phyloP scores from a whole-genome alignment of 257 asterid species.

The Phtheirospermum japonicum region DNA sequence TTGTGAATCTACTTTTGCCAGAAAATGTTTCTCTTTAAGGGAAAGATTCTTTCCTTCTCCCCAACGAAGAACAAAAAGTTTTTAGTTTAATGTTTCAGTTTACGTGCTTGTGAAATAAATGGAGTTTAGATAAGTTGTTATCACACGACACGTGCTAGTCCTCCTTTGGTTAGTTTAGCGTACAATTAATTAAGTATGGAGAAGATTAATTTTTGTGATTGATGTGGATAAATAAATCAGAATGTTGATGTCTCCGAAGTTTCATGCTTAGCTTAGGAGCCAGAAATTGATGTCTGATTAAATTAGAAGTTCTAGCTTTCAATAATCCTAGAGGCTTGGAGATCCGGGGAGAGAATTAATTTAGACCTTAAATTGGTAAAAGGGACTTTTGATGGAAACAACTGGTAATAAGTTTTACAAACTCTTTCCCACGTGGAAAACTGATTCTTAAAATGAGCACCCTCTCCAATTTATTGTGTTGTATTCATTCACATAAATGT shows the following conservation, averaged over 20 bases:
- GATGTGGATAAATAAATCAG: neutral
- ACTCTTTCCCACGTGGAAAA: neutral
- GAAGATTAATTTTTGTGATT: neutral
- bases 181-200: conserved; percentile 6
- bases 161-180: conserved; percentile 7
- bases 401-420: neutral
- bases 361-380: neutral
- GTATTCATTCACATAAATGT: no score
- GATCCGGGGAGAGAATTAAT: neutral
- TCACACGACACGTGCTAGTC: conserved; percentile 14
- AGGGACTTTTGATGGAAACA: neutral
- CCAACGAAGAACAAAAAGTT: neutral
- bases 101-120: conserved; percentile 7
- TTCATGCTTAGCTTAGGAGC: neutral
- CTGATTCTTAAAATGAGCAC: no score
- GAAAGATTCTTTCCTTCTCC: neutral
- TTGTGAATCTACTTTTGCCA: conserved; percentile 17
- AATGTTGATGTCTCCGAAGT: conserved; percentile 1
- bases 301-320: neutral
- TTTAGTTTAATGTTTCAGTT: neutral
- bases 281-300: neutral
- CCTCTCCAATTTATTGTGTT: no score
- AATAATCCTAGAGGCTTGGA: neutral
- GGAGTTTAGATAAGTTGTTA: conserved; percentile 18
- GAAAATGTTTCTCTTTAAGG: neutral